Evolutionary conservation across 75 land plant species (phyloP), one percentile per base, ranked within the genome.

Genomic region (Cupressus sempervirens): DNA sequence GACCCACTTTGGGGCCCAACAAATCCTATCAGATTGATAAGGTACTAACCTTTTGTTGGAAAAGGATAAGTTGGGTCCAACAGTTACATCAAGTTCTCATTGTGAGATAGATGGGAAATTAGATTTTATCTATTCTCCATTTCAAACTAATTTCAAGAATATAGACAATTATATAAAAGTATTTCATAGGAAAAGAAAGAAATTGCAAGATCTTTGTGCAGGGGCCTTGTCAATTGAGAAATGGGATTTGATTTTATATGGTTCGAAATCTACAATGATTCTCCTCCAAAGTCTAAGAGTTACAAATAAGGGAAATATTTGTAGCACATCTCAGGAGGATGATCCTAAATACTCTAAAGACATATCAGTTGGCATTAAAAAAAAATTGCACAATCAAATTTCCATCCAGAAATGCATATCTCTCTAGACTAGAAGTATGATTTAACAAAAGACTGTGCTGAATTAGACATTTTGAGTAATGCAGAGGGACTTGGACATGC

Each of bases 131-230:
- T 41, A 3, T 41, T 41, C 43, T 41, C 3, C 43, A 41, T 41
- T 41, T 41, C 43, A 41, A 41, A 41, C 43, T 41, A 41, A 77
- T 77, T 45, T 79, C 32, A 79, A 23, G 81, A 45, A 79, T 10
- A 2, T 23, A 26, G 50, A 79, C 20, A 40, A 79, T 11, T 79
- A 79, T 79, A 50, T 13, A 79, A 79, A 26, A 79, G 4, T 26
- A 45, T 79, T 79, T n/a, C 50, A 45, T 79, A 41, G 29, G 2
- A 79, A 79, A 43, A 79, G 81, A n/a, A 41, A 79, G 32, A 79
- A 79, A 79, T 79, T 79, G 81, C 81, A 79, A 79, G 30, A 79
- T 41, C 81, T 79, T 79, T 26, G 50, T 26, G 50, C n/a, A 79
- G n/a, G 29, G 32, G 50, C 50, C 50, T 79, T 79, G 81, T 10